phyloP scores from a whole-genome alignment of 139 green algal genomes.

The Pedinophyceae sp. region DNA sequence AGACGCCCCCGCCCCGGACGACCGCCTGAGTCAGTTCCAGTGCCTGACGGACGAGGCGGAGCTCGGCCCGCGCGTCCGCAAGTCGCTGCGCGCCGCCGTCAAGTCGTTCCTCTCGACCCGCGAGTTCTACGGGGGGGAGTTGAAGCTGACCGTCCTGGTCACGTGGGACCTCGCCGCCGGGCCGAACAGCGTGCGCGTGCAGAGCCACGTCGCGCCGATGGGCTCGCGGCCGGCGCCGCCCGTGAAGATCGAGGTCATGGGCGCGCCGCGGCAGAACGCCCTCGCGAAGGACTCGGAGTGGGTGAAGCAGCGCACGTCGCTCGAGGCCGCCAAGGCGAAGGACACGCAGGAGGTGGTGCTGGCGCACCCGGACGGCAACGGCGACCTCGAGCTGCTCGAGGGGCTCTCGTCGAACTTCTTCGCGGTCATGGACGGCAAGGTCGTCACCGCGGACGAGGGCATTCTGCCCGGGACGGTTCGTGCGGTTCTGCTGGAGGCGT shows the following conservation, averaged over 20 bases:
- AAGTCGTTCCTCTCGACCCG: conserved; percentile 7
- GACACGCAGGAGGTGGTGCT: conserved; percentile 21
- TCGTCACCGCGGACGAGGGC: conserved; percentile 34
- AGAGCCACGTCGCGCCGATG: conserved; percentile 25
- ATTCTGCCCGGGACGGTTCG: conserved; percentile 36
- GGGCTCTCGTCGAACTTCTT: conserved; percentile 43
- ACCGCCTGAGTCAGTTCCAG: background rate
- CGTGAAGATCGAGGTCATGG: conserved; percentile 28
- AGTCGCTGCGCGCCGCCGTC: conserved; percentile 12
- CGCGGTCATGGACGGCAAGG: conserved; percentile 18
- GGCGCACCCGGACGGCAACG: background rate
- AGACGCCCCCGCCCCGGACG: background rate
- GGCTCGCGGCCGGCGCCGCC: conserved; percentile 19
- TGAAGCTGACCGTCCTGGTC: conserved; percentile 30
- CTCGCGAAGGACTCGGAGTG: conserved; percentile 48
- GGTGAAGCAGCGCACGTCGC: conserved; percentile 27
- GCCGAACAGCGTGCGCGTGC: no score
- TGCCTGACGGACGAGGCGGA: background rate
- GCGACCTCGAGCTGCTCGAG: conserved; percentile 20
- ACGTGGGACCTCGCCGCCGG: conserved; percentile 30
- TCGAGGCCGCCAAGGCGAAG: conserved; percentile 13
- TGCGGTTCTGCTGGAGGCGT: conserved; percentile 29
- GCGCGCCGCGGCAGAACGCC: conserved; percentile 30
- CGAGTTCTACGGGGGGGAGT: conserved; percentile 11
- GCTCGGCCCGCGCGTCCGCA: conserved; percentile 11